Evolutionary conservation across 31 red algal genomes (phyloP), one percentile per base, ranked within the genome.

Genomic region (Odonthalia washingtoniensis): DNA sequence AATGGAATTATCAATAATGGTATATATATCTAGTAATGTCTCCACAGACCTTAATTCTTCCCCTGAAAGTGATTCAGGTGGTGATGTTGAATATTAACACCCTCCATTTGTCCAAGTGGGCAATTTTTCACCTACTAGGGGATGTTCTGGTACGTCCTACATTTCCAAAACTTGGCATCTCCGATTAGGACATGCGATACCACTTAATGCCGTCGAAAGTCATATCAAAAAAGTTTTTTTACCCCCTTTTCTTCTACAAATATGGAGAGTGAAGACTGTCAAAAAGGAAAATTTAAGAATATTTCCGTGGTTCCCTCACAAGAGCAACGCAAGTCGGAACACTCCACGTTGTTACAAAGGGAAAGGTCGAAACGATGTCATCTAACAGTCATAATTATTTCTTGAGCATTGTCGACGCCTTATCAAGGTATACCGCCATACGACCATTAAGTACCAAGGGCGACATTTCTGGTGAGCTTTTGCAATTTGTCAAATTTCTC

Each of bases 241-340:
- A 26, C 66, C 66, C 14, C 42, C 72, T 43, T 17, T 74, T 27
- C 24, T 45, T 5, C 18, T 24, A 4, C 28, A 21, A 32, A 0
- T 33, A 44, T 32, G 24, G 61, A 68, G 2, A 75, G 82, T 35
- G 53, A 72, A 60, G 62, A 42, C 2, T 89, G 86, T 35, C 38
- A 36, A 2, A 80, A 80, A 63, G 67, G 43, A 31, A 89, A 89
- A 42, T 89, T 61, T 38, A 65, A 9, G 49, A 63, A 28, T 46
- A 35, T 16, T 89, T 40, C 46, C 18, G 1, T 42, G 86, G 76
- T 36, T 72, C 35, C 41, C 65, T 89, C 17, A 89, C 74, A 16
- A 49, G 40, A 35, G 46, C 18, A 24, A 27, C 65, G 16, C 38
- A 33, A 2, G 72, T 42, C 40, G 75, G 76, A 27, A 53, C 40